Percentiles rank a stretch among this genome's conserved stretches.
Conservation (phyloP, 768 basidiomycete genomes). For the Leccinum disarticulatum region DNA sequence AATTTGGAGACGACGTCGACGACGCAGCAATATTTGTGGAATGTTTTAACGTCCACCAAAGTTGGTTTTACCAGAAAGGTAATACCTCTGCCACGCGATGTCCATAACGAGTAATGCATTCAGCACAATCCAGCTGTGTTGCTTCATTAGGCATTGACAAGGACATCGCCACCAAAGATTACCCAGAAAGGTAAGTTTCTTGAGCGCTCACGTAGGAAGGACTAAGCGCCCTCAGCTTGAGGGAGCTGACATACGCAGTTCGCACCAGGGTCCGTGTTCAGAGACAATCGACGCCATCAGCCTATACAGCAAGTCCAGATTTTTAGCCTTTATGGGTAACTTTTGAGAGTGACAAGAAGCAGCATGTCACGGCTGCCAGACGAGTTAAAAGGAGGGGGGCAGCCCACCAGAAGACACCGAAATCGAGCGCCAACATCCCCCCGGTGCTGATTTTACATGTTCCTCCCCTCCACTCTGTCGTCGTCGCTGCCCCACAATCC, state of each 20-base stretch:
- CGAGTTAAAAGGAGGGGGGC: slow-evolving; percentile 28
- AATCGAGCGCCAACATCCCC: slow-evolving; percentile 6
- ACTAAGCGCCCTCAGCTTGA: slow-evolving; percentile 11
- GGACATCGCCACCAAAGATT: slow-evolving; percentile 26
- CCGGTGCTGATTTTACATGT: slow-evolving; percentile 4
- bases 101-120: slow-evolving; percentile 24
- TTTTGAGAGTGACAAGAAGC: slow-evolving; percentile 15
- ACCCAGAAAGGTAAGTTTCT: slow-evolving; percentile 22
- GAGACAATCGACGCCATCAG: slow-evolving; percentile 27
- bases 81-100: neutral
- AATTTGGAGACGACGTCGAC: no score
- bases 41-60: neutral
- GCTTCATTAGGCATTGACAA: slow-evolving; percentile 18
- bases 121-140: slow-evolving; percentile 22
- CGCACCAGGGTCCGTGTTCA: slow-evolving; percentile 26
- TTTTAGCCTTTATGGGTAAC: slow-evolving; percentile 31
- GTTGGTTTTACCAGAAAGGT: slow-evolving; percentile 3
- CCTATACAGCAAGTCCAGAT: slow-evolving; percentile 18
- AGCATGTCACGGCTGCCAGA: slow-evolving; percentile 16
- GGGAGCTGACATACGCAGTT: slow-evolving; percentile 31
- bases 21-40: neutral
- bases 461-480: neutral
- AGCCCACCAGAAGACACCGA: slow-evolving; percentile 17
- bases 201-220: neutral
- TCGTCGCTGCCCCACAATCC: neutral